A percentile compares a stretch with the other conserved stretches of the same genome.
phyloP scores from a whole-genome alignment of 768 basidiomycete species.

The Hemileccinum impolitum region DNA sequence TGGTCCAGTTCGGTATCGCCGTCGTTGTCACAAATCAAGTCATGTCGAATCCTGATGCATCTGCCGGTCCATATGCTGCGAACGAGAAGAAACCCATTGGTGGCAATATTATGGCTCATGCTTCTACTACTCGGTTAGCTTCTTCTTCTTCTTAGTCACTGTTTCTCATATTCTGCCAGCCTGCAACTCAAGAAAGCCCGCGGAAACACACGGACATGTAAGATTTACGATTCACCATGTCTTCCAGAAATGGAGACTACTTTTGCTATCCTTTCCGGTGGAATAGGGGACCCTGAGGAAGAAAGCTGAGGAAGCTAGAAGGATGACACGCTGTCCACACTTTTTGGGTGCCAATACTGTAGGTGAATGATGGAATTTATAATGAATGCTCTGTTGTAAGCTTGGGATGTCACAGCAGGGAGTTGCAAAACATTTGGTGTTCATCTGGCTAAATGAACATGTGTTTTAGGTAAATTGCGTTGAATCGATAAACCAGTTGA shows the following conservation, averaged over 20 bases:
- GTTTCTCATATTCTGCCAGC: constrained; percentile 36
- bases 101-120: constrained; percentile 99
- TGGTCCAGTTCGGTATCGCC: constrained; percentile 85
- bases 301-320: constrained; percentile 44
- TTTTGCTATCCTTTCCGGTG: constrained; percentile 88
- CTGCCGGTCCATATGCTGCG: constrained; percentile 80
- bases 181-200: constrained; percentile 90
- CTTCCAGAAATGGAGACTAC: constrained; percentile 94
- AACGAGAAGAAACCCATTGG: constrained; percentile 99
- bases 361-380: constrained; percentile 1
- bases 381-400: constrained; percentile 15
- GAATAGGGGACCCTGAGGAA: constrained; percentile 94
- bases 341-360: constrained; percentile 3
- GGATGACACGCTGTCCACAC: not conserved
- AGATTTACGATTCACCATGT: constrained; percentile 97
- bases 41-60: constrained; percentile 97
- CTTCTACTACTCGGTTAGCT: constrained; percentile 87
- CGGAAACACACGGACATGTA: constrained; percentile 89
- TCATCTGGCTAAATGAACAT: constrained; percentile 1
- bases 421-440: not conserved
- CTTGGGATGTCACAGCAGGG: not conserved
- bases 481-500: constrained; percentile 45
- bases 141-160: not conserved
- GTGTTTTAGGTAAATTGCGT: constrained; percentile 14
- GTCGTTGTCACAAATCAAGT: constrained; percentile 98